Percentiles rank a stretch among this genome's conserved stretches.
These are phyloP conservation scores for Chlamydomonas applanata DNA, from an alignment of 139 green algal species.

Conservation along the genomic window DNA sequence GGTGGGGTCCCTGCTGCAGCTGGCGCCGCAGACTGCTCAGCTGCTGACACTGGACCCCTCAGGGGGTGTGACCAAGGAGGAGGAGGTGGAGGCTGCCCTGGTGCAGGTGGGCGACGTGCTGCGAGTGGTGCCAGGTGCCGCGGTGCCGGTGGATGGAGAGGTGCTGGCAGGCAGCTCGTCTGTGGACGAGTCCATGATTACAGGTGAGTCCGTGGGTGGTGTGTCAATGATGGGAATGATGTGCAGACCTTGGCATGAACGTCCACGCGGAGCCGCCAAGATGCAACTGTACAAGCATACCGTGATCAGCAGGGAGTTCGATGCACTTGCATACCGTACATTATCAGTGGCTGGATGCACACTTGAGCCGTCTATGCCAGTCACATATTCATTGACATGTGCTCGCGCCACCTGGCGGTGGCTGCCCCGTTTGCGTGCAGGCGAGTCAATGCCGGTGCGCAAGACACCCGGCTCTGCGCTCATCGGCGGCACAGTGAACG, in stretches of 20 bases:
- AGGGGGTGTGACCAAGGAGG: conserved; percentile 56
- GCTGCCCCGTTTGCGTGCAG: no score
- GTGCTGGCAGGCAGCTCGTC: conserved; percentile 74
- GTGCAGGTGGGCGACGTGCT: conserved; percentile 60
- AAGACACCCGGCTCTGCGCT: conserved; percentile 34
- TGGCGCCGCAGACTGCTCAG: conserved; percentile 73
- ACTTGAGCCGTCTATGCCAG: no score
- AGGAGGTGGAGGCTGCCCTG: conserved; percentile 71
- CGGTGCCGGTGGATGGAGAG: conserved; percentile 82
- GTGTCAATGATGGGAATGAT: no score
- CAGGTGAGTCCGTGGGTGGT: conserved; percentile 39
- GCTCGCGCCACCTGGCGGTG: no score
- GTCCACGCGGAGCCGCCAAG: no score
- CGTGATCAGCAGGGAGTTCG: no score
- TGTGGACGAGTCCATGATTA: conserved; percentile 96
- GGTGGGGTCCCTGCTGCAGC: conserved; percentile 73
- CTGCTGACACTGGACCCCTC: conserved; percentile 63
- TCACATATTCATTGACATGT: no score
- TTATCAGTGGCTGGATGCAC: no score
- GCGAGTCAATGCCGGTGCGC: conserved; percentile 58
- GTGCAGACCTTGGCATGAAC: no score
- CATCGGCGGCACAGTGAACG: conserved; percentile 92
- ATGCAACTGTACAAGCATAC: no score
- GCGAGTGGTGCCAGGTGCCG: conserved; percentile 70
- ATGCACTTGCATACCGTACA: no score